Evolutionary conservation across 2,329 filamentous ascomycete species (phyloP).

Genomic region (Calonectria pseudoreteaudii): DNA sequence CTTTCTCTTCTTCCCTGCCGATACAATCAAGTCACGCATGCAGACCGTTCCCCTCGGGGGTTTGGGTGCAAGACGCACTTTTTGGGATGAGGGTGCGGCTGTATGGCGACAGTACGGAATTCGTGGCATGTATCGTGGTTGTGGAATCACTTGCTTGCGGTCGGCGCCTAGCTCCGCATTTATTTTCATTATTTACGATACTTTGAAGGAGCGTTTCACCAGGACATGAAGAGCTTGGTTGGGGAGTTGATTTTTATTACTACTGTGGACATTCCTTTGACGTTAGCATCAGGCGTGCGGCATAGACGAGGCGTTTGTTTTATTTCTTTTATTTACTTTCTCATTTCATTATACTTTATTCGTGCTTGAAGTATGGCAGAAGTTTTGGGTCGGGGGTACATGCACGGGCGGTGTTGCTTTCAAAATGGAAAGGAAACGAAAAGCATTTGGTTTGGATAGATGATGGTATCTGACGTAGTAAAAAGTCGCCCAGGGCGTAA

Average conservation of each 20-base stretch:
- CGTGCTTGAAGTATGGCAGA: background rate
- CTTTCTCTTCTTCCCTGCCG: constrained; percentile 95
- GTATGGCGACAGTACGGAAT: constrained; percentile 88
- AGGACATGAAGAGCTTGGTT: constrained; percentile 45
- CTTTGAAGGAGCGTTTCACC: constrained; percentile 77
- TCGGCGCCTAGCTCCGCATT: constrained; percentile 96
- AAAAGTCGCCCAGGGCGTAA: background rate
- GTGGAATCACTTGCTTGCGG: constrained; percentile 89
- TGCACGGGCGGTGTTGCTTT: background rate
- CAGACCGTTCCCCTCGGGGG: constrained; percentile 83
- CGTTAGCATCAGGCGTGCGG: constrained; percentile 17
- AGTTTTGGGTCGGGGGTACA: background rate
- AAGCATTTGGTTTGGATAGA: background rate
- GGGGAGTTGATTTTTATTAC: constrained; percentile 2
- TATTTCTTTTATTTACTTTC: constrained; percentile 3
- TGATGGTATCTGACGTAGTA: background rate
- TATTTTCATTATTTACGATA: constrained; percentile 96
- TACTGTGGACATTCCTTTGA: constrained; percentile 14
- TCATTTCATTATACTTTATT: background rate
- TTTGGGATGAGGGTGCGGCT: constrained; percentile 76
- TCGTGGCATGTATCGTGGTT: constrained; percentile 90
- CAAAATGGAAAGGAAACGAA: background rate
- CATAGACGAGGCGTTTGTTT: constrained; percentile 39
- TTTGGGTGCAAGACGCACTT: constrained; percentile 69
- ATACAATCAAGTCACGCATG: constrained; percentile 97